phyloP scores from a whole-genome alignment of 768 basidiomycete species.

The Hericium alpestre region DNA sequence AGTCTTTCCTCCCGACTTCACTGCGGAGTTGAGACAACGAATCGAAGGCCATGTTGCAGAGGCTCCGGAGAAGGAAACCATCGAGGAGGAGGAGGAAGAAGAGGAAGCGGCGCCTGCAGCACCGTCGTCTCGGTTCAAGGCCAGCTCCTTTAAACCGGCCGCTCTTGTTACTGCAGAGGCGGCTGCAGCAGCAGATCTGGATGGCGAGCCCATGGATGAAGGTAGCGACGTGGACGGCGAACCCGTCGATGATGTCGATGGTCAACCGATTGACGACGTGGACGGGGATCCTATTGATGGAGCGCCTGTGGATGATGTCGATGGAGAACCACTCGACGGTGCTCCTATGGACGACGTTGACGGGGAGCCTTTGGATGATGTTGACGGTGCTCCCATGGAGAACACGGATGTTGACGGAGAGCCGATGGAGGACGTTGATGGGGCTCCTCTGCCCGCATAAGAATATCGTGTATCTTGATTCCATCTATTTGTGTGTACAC shows the following conservation, averaged over 20 bases:
- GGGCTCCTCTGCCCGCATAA: slow-evolving; percentile 16
- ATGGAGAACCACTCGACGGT: slow-evolving; percentile 19
- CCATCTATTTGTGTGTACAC: neutral
- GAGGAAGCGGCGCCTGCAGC: slow-evolving; percentile 21
- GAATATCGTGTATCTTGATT: neutral
- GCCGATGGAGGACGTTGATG: slow-evolving; percentile 22
- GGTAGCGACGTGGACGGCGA: slow-evolving; percentile 44
- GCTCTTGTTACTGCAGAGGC: slow-evolving; percentile 25
- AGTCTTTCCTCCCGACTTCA: slow-evolving; percentile 85
- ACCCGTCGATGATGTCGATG: slow-evolving; percentile 36
- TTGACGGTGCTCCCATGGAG: slow-evolving; percentile 32
- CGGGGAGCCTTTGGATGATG: slow-evolving; percentile 20
- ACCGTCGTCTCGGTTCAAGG: slow-evolving; percentile 58
- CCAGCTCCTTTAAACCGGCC: slow-evolving; percentile 68
- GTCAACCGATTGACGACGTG: slow-evolving; percentile 30
- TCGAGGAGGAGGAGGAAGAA: slow-evolving; percentile 14
- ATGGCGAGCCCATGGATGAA: slow-evolving; percentile 31
- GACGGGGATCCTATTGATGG: slow-evolving; percentile 35
- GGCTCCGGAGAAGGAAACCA: slow-evolving; percentile 10
- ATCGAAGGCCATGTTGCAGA: slow-evolving; percentile 50
- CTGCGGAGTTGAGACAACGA: slow-evolving; percentile 55
- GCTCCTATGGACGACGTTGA: slow-evolving; percentile 22
- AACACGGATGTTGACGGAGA: slow-evolving; percentile 21
- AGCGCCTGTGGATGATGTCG: slow-evolving; percentile 14
- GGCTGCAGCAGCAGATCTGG: slow-evolving; percentile 25